A percentile compares a stretch with the other conserved stretches of the same genome.
These are phyloP conservation scores for Blastobotrys arbuscula DNA, from an alignment of 1,139 yeast genomes.

Conservation along the genomic window DNA sequence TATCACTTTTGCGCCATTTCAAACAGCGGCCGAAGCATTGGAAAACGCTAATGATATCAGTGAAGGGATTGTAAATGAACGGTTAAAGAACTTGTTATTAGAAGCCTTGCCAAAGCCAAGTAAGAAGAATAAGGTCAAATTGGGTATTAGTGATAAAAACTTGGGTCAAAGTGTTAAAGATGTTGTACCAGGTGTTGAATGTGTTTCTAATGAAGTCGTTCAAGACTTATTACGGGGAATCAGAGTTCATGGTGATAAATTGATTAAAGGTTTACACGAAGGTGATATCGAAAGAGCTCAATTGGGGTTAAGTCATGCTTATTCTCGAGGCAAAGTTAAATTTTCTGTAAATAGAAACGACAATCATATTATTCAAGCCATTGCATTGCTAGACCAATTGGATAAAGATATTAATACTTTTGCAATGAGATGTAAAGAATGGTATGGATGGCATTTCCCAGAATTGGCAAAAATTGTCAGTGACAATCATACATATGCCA, in stretches of 20 bases:
- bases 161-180: constrained; percentile 97
- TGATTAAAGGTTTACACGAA: constrained; percentile 84
- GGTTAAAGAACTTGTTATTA: constrained; percentile 82
- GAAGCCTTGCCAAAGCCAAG: constrained; percentile 83
- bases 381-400: constrained; percentile 91
- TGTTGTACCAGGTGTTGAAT: constrained; percentile 78
- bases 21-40: constrained; percentile 98
- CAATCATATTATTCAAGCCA: constrained; percentile 97
- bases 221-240: constrained; percentile 95
- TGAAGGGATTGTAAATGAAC: constrained; percentile 93
- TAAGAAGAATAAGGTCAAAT: constrained; percentile 51
- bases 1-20: constrained; percentile 95
- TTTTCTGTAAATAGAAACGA: constrained; percentile 97
- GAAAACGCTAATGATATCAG: constrained; percentile 97
- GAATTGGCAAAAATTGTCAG: constrained; percentile 93
- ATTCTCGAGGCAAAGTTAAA: constrained; percentile 98
- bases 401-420: constrained; percentile 97
- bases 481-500: constrained; percentile 86
- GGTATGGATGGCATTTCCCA: constrained; percentile 99
- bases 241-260: constrained; percentile 82
- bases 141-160: constrained; percentile 93
- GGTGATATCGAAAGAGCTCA: constrained; percentile 98
- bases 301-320: constrained; percentile 97
- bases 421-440: constrained; percentile 98
- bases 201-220: constrained; percentile 83